phyloP scores from a whole-genome alignment of 129 eudicot genomes.

The Flaveria sonorensis region DNA sequence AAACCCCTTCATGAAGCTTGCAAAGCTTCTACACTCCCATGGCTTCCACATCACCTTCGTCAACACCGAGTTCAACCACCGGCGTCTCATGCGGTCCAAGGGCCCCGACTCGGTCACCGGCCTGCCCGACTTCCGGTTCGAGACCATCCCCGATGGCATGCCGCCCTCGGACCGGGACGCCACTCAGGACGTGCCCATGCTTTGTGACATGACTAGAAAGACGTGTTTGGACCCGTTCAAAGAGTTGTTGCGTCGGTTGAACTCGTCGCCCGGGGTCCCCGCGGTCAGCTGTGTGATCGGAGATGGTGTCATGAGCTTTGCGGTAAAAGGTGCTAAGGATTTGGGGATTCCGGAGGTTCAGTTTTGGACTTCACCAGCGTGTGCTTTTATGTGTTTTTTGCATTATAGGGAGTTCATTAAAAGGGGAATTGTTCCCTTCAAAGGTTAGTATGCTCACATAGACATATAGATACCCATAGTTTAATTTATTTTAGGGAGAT shows the following conservation, averaged over 20 bases:
- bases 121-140: constrained; percentile 47
- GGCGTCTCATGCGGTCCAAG: constrained; percentile 52
- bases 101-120: constrained; percentile 55
- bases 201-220: constrained; percentile 46
- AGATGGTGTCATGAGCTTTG: constrained; percentile 66
- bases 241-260: constrained; percentile 44
- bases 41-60: constrained; percentile 66
- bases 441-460: constrained; percentile 31
- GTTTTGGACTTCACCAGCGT: constrained; percentile 66
- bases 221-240: constrained; percentile 53
- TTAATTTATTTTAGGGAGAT: too few species aligned
- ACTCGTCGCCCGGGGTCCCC: constrained; percentile 36
- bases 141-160: constrained; percentile 63
- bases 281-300: constrained; percentile 53
- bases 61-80: constrained; percentile 69
- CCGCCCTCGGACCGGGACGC: constrained; percentile 52
- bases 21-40: constrained; percentile 53
- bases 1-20: constrained; percentile 55
- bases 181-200: constrained; percentile 58
- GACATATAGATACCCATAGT: too few species aligned
- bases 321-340: constrained; percentile 47
- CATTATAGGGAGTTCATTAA: constrained; percentile 51
- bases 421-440: constrained; percentile 57
- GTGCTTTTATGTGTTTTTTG: constrained; percentile 56
- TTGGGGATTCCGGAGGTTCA: constrained; percentile 60